These are phyloP conservation scores for Penicillium chermesinum DNA, from an alignment of 495 filamentous ascomycete genomes.

Conservation along the genomic window DNA sequence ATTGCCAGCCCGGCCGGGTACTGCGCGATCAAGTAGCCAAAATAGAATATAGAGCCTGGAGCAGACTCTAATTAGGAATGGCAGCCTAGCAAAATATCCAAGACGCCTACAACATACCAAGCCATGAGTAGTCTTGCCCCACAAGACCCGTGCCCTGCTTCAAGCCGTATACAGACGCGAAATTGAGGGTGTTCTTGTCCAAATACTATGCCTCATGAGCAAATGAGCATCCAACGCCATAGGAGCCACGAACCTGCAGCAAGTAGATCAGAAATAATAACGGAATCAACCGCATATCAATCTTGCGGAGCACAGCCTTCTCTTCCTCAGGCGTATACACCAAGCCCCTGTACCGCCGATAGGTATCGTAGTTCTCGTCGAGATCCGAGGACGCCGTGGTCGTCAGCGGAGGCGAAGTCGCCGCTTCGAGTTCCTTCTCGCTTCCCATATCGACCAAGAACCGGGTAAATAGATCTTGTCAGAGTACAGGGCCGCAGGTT, in stretches of 20 bases:
- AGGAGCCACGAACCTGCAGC: slow-evolving; percentile 20
- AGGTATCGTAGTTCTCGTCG: slow-evolving; percentile 26
- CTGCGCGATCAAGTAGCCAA: slow-evolving; percentile 49
- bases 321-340: slow-evolving; percentile 44
- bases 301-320: slow-evolving; percentile 47
- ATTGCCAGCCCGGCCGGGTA: slow-evolving; percentile 48
- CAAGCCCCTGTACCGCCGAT: slow-evolving; percentile 14
- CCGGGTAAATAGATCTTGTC: slow-evolving; percentile 2
- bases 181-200: slow-evolving; percentile 58
- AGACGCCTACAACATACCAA: slow-evolving; percentile 17
- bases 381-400: slow-evolving; percentile 11
- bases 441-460: background rate
- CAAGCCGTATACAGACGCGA: slow-evolving; percentile 54
- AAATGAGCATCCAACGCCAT: background rate
- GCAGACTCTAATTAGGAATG: background rate
- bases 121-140: slow-evolving; percentile 57
- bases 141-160: slow-evolving; percentile 45
- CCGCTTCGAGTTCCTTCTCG: slow-evolving; percentile 16
- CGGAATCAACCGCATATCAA: slow-evolving; percentile 51
- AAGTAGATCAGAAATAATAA: slow-evolving; percentile 54
- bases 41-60: slow-evolving; percentile 50
- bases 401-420: slow-evolving; percentile 5
- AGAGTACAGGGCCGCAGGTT: background rate
- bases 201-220: slow-evolving; percentile 43
- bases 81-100: background rate